Base-by-base conservation (phyloP, 2,329 filamentous ascomycete genomes). In the Corniculantispora saksenae region DNA sequence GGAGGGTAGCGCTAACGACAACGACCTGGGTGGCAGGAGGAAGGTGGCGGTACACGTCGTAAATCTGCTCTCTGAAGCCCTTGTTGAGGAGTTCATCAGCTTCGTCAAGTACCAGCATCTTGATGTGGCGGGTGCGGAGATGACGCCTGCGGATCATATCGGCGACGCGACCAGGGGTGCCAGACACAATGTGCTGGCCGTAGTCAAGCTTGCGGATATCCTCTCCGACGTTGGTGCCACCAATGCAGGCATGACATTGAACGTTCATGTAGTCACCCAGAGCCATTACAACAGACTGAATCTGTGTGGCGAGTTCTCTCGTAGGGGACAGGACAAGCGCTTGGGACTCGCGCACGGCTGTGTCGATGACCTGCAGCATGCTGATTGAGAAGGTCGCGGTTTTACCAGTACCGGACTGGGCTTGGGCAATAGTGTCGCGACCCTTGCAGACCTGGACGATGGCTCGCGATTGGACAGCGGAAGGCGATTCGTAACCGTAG, bases 231-330 rank as follows among this genome's bases (percentile, higher is more conserved):
- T 97, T 98, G 70, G 95, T 99, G 67, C 95, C 95, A 71, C 95
- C 95, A 74, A 99, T 98, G 80, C 95, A 99, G 66, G 95, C 94
- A 74, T 99, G 95, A 81, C 95, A 99, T 80, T 99, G 94, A 3
- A 99, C 93, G 76, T 97, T 97, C 95, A 99, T 98, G 84, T 97
- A 99, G 80, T 99, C 95, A 70, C 95, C 95, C n/a, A 99, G 87
- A n/a, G 95, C 95, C 89, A 98, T 97, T 72, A 99, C 91, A 66
- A 99, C 95, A 43, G 93, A 97, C 81, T 99, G 95, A 70, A 99
- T 99, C 81, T 99, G 95, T 32, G 94, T 97, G 54, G 95, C 95
- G 69, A 99, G 84, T 85, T 99, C 95, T 76, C 95, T 93, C 23
- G 94, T 98, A 2, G 95, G 95, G 4, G 95, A 97, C 10, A 99